Percentiles rank a stretch among this genome's conserved stretches.
Evolutionary conservation across 2,329 filamentous ascomycete species (phyloP).

Genomic region (Pestalotiopsis sp.): DNA sequence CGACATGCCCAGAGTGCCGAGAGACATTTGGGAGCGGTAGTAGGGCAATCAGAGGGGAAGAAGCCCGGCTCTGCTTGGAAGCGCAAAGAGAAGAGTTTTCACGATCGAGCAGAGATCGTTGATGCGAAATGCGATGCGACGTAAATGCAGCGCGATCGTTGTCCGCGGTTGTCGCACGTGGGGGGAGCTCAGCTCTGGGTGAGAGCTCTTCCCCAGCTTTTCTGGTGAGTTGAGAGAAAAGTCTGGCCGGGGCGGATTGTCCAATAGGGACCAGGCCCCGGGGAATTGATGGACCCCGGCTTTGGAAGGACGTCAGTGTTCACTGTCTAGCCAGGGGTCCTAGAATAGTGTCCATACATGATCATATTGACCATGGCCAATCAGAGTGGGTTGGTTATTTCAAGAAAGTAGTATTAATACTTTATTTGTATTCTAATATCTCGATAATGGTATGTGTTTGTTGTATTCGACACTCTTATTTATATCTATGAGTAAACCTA

Average conservation of each 20-base stretch:
- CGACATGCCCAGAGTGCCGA: not conserved
- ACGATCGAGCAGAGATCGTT: not conserved
- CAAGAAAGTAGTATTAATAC: not conserved
- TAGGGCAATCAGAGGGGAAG: not conserved
- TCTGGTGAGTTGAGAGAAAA: not conserved
- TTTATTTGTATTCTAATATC: not conserved
- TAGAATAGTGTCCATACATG: not conserved
- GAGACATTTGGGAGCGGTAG: conserved; percentile 3
- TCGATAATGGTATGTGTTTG: not conserved
- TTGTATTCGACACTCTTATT: not conserved
- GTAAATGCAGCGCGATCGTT: not conserved
- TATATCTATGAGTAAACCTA: too few species aligned
- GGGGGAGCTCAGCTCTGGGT: not conserved
- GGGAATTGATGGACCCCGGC: not conserved
- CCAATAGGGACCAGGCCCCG: not conserved
- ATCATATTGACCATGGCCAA: not conserved
- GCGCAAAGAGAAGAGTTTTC: not conserved
- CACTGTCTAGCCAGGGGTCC: not conserved
- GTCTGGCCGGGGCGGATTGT: not conserved
- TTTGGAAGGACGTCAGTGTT: not conserved
- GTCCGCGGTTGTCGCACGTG: not conserved
- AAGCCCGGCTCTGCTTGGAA: not conserved
- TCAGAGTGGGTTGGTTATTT: not conserved
- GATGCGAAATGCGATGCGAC: not conserved
- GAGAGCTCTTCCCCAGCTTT: not conserved